These are phyloP conservation scores for Lichina pygmaea DNA, from an alignment of 495 filamentous ascomycete species.

Conservation along the genomic window DNA sequence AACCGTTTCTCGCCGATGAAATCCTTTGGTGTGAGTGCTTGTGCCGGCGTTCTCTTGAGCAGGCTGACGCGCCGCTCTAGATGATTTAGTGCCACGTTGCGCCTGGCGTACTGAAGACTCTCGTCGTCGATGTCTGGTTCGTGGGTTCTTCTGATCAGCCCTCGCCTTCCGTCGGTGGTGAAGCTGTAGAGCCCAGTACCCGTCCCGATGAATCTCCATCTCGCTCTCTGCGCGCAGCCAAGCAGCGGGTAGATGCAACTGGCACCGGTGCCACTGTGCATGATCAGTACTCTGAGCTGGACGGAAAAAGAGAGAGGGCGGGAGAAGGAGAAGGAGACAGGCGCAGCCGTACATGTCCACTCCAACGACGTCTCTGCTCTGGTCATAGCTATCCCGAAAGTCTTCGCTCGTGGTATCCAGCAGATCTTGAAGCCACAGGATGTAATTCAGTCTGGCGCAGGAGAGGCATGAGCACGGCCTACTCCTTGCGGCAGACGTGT, in stretches of 20 bases:
- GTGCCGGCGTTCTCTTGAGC: conserved; percentile 20
- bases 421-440: conserved; percentile 69
- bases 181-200: too few species aligned
- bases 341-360: conserved; percentile 36
- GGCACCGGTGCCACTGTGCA: conserved; percentile 51
- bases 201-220: conserved; percentile 40
- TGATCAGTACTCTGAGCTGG: neutral
- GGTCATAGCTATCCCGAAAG: conserved; percentile 27
- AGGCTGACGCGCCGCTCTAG: conserved; percentile 39
- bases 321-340: neutral
- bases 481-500: neutral
- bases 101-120: conserved; percentile 32
- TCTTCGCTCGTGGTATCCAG: conserved; percentile 41
- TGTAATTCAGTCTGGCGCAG: conserved; percentile 44
- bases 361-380: conserved; percentile 30
- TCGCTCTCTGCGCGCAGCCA: conserved; percentile 33
- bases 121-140: conserved; percentile 46
- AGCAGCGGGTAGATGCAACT: conserved; percentile 79
- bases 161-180: too few species aligned
- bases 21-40: conserved; percentile 31
- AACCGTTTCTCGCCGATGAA: conserved; percentile 24
- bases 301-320: neutral
- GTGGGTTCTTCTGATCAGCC: too few species aligned
- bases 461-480: neutral
- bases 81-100: conserved; percentile 35